Percentiles rank a stretch among this genome's conserved stretches.
phyloP scores from a whole-genome alignment of 2,329 filamentous ascomycete genomes.

The Hypoxylon sp. region DNA sequence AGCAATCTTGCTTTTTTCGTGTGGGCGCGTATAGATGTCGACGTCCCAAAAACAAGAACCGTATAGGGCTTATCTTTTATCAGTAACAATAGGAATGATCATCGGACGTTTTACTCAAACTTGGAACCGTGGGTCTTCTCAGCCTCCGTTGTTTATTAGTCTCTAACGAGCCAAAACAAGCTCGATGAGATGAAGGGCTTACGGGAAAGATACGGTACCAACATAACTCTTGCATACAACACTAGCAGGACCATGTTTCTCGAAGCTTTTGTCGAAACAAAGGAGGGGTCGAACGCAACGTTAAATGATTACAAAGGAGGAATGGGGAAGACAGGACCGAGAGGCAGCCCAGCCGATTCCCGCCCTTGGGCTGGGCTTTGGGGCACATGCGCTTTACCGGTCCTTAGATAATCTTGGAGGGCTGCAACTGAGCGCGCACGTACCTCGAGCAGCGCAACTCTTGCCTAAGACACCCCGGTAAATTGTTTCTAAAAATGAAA shows the following conservation, averaged over 20 bases:
- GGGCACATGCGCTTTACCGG: constrained; percentile 24
- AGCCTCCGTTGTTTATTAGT: constrained; percentile 49
- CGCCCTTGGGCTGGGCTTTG: constrained; percentile 22
- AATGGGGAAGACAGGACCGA: constrained; percentile 26
- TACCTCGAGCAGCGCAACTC: constrained; percentile 1
- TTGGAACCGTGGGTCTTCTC: constrained; percentile 46
- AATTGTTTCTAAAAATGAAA: constrained; percentile 43
- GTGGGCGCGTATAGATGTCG: constrained; percentile 3
- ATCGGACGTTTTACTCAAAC: constrained; percentile 21
- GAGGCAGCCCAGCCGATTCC: constrained; percentile 31
- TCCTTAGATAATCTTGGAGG: constrained; percentile 34
- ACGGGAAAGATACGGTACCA: constrained; percentile 33
- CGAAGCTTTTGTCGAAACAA: constrained; percentile 42
- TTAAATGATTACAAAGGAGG: constrained; percentile 26
- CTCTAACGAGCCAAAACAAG: background rate
- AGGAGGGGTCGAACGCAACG: constrained; percentile 36
- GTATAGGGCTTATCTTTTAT: constrained; percentile 33
- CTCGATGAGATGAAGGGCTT: constrained; percentile 47
- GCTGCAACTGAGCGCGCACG: constrained; percentile 4
- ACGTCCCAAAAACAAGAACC: constrained; percentile 11
- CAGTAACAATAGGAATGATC: constrained; percentile 13
- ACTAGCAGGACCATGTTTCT: constrained; percentile 35
- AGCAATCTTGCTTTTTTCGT: background rate
- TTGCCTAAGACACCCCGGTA: constrained; percentile 30
- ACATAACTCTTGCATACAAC: constrained; percentile 8